Percentiles rank a stretch among this genome's conserved stretches.
Evolutionary conservation across 495 filamentous ascomycete genomes (phyloP).

Genomic region (Cercophora sp.): DNA sequence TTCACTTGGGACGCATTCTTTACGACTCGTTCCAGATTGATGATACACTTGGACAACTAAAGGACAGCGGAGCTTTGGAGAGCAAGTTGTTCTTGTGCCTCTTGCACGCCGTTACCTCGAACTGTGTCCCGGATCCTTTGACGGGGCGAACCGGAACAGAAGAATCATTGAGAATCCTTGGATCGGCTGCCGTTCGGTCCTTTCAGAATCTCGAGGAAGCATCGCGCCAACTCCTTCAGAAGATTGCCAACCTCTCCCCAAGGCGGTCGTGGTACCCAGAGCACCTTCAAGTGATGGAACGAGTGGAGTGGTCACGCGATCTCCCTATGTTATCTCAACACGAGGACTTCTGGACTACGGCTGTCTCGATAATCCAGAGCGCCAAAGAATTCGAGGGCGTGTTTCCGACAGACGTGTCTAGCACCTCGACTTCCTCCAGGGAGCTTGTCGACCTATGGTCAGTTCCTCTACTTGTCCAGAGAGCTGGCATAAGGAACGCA

Average conservation of each 20-base stretch:
- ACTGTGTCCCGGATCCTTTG: neutral
- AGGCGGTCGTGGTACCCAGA: no score
- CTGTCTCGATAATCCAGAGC: neutral
- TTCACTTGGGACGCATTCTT: no score
- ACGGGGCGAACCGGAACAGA: neutral
- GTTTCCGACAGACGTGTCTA: no score
- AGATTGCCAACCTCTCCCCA: neutral
- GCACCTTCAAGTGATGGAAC: neutral
- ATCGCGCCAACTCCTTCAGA: neutral
- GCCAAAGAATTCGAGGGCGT: neutral
- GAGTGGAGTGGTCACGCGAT: neutral
- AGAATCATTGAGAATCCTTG: neutral
- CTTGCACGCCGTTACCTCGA: neutral
- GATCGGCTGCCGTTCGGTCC: neutral
- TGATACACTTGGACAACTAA: neutral
- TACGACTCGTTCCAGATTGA: no score
- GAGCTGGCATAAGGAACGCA: no score
- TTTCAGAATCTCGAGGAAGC: neutral
- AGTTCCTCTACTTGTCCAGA: no score
- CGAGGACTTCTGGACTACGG: neutral
- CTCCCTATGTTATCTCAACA: slow-evolving; percentile 2
- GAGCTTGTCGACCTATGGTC: no score
- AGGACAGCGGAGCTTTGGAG: neutral
- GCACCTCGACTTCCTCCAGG: no score
- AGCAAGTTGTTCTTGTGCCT: neutral